phyloP scores from a whole-genome alignment of 495 filamentous ascomycete genomes.

The Neurospora pannonica region DNA sequence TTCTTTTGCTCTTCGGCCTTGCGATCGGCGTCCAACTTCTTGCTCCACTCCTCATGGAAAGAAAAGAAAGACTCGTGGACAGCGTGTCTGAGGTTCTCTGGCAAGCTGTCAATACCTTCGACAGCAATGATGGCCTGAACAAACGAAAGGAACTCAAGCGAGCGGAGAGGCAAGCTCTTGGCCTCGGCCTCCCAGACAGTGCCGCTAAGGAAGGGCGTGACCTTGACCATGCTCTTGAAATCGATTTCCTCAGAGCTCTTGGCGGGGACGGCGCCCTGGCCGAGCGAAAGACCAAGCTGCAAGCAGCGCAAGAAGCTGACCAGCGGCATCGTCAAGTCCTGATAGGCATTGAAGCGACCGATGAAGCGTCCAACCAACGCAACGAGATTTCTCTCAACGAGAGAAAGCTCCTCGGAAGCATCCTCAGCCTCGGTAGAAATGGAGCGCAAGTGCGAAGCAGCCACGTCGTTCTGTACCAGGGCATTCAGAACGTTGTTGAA shows the following conservation, averaged over 20 bases:
- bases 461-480: constrained; percentile 48
- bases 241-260: constrained; percentile 14
- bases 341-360: constrained; percentile 61
- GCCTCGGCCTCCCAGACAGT: constrained; percentile 14
- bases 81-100: constrained; percentile 18
- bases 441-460: constrained; percentile 26
- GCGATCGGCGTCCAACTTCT: constrained; percentile 61
- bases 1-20: constrained; percentile 58
- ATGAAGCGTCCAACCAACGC: constrained; percentile 58
- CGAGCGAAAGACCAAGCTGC: constrained; percentile 61
- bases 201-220: constrained; percentile 58
- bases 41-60: constrained; percentile 72
- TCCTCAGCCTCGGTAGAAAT: constrained; percentile 14
- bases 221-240: constrained; percentile 34
- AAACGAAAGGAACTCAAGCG: constrained; percentile 37
- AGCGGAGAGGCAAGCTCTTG: constrained; percentile 26
- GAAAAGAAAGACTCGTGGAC: constrained; percentile 49
- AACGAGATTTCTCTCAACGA: constrained; percentile 62
- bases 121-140: constrained; percentile 28
- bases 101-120: constrained; percentile 33
- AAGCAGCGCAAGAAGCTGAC: constrained; percentile 76
- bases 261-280: constrained; percentile 27
- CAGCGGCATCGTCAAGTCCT: constrained; percentile 71
- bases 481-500: constrained; percentile 66
- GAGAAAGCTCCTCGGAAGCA: constrained; percentile 37